Conservation (phyloP, 257 asterid genomes). For the Cynanchum wilfordii region DNA sequence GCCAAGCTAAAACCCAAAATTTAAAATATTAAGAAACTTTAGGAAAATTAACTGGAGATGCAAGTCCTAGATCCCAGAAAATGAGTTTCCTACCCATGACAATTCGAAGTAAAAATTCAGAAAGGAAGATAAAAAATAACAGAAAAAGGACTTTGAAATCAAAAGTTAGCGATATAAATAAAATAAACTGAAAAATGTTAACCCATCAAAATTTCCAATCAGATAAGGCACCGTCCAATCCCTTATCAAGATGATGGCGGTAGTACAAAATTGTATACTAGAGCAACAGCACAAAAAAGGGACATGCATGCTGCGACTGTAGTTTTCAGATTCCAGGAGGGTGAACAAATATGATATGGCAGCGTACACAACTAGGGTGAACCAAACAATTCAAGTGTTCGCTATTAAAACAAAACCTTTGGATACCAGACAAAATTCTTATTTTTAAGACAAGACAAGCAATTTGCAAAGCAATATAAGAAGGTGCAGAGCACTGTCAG, state of each 20-base stretch:
- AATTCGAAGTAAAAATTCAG: not conserved
- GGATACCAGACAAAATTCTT: not conserved
- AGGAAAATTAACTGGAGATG: not conserved
- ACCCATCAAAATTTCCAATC: not conserved
- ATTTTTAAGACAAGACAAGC: not conserved
- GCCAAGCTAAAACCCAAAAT: not conserved
- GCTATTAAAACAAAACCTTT: not conserved
- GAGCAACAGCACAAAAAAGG: not conserved
- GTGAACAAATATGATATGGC: not conserved
- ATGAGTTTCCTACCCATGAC: not conserved
- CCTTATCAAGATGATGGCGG: not conserved
- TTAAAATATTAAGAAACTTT: not conserved
- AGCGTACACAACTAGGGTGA: not conserved
- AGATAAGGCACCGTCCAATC: no score
- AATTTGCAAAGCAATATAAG: not conserved
- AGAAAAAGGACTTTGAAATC: not conserved
- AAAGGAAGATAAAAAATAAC: not conserved
- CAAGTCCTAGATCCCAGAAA: not conserved
- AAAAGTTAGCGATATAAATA: not conserved
- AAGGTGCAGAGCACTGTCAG: not conserved
- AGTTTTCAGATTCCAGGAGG: no score
- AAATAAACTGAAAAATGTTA: not conserved
- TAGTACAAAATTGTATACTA: not conserved
- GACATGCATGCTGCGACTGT: no score
- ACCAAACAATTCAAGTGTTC: not conserved